Evolutionary conservation across 163 green algal genomes (phyloP).

Genomic region (Scenedesmus sp.): DNA sequence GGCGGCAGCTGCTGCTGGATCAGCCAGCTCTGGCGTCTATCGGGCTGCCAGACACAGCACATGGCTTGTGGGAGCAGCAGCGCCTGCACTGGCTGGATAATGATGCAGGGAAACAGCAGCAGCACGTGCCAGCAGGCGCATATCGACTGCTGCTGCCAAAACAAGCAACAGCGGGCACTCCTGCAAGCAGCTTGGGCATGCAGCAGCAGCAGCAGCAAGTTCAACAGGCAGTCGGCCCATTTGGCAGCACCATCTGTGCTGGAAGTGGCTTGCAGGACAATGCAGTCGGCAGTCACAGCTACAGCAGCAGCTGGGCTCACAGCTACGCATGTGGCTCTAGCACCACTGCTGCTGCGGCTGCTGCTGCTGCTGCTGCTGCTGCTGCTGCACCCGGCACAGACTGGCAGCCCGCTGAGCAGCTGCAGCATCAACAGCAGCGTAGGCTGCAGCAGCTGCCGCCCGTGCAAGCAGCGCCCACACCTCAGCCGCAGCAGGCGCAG

Average conservation of each 20-base stretch:
- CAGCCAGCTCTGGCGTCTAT: neutral
- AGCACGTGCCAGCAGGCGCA: neutral
- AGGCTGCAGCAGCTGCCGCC: neutral
- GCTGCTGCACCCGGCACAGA: neutral
- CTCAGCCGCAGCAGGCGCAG: conserved; percentile 31
- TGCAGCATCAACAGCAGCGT: neutral
- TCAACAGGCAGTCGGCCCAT: neutral
- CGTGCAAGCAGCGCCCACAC: neutral
- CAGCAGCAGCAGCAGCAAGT: neutral
- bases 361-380: neutral
- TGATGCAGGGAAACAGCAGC: neutral
- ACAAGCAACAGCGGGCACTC: neutral
- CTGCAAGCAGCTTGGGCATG: neutral
- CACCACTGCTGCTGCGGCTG: neutral
- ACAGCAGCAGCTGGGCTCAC: neutral
- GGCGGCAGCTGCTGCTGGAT: conserved; percentile 13
- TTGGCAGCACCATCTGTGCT: neutral
- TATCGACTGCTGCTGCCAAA: neutral
- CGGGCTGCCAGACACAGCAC: neutral
- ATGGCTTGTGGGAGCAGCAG: neutral
- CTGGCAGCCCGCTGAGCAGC: neutral
- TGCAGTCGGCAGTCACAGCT: neutral
- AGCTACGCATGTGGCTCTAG: neutral
- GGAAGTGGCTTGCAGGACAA: neutral
- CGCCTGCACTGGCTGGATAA: neutral